phyloP scores from a whole-genome alignment of 2,329 filamentous ascomycete species.

The Diaporthe destruens region DNA sequence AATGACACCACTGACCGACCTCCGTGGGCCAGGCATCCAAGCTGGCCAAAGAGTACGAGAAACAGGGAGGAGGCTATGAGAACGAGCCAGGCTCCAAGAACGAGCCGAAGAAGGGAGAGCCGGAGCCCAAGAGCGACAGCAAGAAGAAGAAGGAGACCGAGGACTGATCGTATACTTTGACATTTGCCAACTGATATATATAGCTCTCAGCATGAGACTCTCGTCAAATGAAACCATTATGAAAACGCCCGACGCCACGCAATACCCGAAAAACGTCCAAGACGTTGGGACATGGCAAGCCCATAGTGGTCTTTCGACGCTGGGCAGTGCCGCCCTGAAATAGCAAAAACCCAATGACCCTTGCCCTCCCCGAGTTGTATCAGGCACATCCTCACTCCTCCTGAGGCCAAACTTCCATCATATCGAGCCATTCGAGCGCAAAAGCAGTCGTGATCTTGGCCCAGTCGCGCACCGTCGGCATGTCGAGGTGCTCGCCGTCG shows the following conservation, averaged over 20 bases:
- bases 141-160: constrained; percentile 39
- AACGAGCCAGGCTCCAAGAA: constrained; percentile 57
- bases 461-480: constrained; percentile 88
- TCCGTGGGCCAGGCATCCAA: constrained; percentile 49
- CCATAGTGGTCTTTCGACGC: not conserved
- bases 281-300: not conserved
- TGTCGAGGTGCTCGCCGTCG: constrained; percentile 86
- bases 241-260: constrained; percentile 14
- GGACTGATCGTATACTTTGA: constrained; percentile 38
- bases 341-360: not conserved
- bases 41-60: constrained; percentile 58
- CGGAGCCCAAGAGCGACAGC: constrained; percentile 40
- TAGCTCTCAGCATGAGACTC: not conserved
- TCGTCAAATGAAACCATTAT: not conserved
- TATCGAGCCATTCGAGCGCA: constrained; percentile 90
- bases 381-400: constrained; percentile 43
- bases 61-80: constrained; percentile 56
- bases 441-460: constrained; percentile 86
- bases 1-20: constrained; percentile 27
- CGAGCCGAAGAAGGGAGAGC: constrained; percentile 43
- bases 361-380: not conserved
- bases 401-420: constrained; percentile 54
- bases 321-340: not conserved
- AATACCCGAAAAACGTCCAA: not conserved
- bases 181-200: constrained; percentile 16